These are phyloP conservation scores for Pestalotiopsis sp. DNA, from an alignment of 2,329 filamentous ascomycete species.

Conservation along the genomic window DNA sequence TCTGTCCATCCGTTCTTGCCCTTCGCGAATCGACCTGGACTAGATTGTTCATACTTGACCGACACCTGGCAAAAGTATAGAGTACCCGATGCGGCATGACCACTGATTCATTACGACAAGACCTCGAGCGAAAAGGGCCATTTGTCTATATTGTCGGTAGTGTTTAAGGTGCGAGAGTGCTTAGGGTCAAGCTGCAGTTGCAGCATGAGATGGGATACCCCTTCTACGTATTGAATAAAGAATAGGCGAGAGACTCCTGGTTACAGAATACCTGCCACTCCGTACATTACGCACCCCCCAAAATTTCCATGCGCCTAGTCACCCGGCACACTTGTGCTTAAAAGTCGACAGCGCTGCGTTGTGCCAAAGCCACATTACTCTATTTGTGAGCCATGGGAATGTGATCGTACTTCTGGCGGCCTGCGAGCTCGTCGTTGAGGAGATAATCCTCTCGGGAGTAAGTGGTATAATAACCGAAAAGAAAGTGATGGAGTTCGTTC, in stretches of 20 bases:
- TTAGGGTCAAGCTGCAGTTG: neutral
- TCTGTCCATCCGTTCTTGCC: no score
- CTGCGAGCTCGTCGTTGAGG: no score
- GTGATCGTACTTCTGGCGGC: no score
- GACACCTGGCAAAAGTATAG: no score
- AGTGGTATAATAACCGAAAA: no score
- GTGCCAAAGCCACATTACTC: neutral
- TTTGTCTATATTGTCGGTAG: neutral
- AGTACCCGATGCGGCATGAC: no score
- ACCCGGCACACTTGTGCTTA: neutral
- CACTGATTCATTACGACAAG: neutral
- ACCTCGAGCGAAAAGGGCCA: neutral
- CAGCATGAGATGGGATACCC: neutral
- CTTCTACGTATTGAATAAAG: neutral
- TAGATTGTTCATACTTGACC: no score
- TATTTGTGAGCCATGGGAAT: neutral
- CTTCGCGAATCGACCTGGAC: no score
- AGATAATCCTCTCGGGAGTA: no score
- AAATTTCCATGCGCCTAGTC: neutral
- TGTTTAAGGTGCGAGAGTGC: neutral
- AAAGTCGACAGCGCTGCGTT: neutral
- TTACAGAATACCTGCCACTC: neutral
- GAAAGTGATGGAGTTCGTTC: no score
- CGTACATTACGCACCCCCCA: neutral
- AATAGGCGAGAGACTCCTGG: neutral